Evolutionary conservation across 2,329 filamentous ascomycete species (phyloP), one percentile per base, ranked within the genome.

Genomic region (Fusarium equiseti): DNA sequence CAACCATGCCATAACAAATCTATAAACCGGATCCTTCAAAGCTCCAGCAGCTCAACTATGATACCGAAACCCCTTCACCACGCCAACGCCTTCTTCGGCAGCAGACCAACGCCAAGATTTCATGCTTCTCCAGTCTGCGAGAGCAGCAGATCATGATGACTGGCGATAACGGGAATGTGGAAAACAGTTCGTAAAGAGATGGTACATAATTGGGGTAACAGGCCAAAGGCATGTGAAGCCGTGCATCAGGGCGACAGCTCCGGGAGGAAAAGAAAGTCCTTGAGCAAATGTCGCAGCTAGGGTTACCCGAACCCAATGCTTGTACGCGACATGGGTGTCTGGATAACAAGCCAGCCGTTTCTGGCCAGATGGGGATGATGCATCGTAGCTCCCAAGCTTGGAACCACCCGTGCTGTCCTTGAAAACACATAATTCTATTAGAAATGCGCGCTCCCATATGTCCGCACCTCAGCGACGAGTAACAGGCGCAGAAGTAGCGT

Each of bases 1-100:
- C 54, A 72, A 68, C 68, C 68, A 74, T 71, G 51, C 56, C 69
- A 58, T 73, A 61, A 70, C 71, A 73, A 67, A 63, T 75, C 73
- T 75, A 75, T 75, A 55, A 63, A 61, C 56, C 63, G 58, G 63
- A 35, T 55, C 58, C 52, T 59, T 57, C 66, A 59, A 62, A 45
- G 59, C 63, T 70, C 44, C 58, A 64, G 49, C 59, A 63, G 50
- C 52, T 64, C 68, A 67, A 46, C 44, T 42, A 65, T 59, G 32
- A 51, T 38, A 31, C 52, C 55, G 51, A 56, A 59, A 49, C 68
- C 58, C 65, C 58, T 66, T 58, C 51, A 71, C 60, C 73, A 46
- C 68, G 59, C 66, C 59, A 69, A 75, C 63, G 62, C 73, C 66
- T 72, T 46, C 66, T 72, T 46, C 52, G 52, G 54, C 45, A 66